phyloP scores from a whole-genome alignment of 208 protist species.

The Trypanosoma mega region DNA sequence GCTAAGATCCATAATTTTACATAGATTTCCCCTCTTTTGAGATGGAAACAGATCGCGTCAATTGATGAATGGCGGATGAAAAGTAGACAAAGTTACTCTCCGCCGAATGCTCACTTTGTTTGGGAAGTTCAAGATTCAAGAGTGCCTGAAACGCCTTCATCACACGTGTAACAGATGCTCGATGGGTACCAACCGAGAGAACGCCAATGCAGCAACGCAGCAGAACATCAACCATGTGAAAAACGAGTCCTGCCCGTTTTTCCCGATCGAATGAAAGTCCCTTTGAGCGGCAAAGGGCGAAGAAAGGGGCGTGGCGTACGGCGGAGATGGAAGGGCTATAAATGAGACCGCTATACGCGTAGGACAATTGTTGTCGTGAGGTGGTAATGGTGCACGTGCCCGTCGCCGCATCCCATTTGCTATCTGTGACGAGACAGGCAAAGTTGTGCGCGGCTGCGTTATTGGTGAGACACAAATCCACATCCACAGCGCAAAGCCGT shows the following conservation, averaged over 20 bases:
- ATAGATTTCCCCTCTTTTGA: neutral
- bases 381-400: slow-evolving; percentile 19
- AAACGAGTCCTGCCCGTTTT: slow-evolving; percentile 60
- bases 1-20: too few relatives aligned
- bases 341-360: slow-evolving; percentile 89
- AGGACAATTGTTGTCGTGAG: slow-evolving; percentile 28
- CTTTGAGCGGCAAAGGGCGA: slow-evolving; percentile 69
- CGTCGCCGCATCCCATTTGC: slow-evolving; percentile 33
- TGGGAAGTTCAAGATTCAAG: slow-evolving; percentile 81
- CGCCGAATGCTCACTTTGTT: slow-evolving; percentile 77
- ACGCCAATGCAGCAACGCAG: slow-evolving; percentile 83
- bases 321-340: slow-evolving; percentile 85
- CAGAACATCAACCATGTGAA: slow-evolving; percentile 84
- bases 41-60: slow-evolving; percentile 36
- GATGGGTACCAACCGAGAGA: slow-evolving; percentile 55
- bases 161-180: slow-evolving; percentile 31
- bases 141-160: slow-evolving; percentile 79
- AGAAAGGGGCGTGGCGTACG: slow-evolving; percentile 82
- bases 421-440: slow-evolving; percentile 39
- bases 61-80: slow-evolving; percentile 67
- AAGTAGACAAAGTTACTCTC: slow-evolving; percentile 92
- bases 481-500: slow-evolving; percentile 87
- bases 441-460: slow-evolving; percentile 78
- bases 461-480: slow-evolving; percentile 85
- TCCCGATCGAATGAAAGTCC: slow-evolving; percentile 71